Conservation (phyloP, 441 rosid species). For the Melastoma candidum region DNA sequence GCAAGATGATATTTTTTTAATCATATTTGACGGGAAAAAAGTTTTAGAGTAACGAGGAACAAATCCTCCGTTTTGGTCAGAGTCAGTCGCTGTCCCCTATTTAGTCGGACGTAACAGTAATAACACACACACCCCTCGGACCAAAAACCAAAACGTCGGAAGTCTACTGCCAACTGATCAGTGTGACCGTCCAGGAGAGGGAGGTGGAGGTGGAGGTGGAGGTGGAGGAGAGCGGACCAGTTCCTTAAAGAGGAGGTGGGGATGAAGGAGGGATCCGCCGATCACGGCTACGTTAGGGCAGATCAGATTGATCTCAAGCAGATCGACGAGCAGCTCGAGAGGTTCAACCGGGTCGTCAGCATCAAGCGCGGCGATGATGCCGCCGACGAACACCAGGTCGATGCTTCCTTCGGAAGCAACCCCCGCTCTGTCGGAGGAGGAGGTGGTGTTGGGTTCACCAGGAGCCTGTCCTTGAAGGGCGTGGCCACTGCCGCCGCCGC, state of each 20-base stretch:
- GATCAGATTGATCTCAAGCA: conserved; percentile 95
- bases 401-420: neutral
- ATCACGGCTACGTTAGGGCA: conserved; percentile 72
- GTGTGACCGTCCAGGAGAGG: neutral
- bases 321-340: conserved; percentile 86
- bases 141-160: too few species aligned
- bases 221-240: neutral
- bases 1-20: too few species aligned
- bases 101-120: too few species aligned
- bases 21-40: too few species aligned
- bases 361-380: conserved; percentile 21
- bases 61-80: too few species aligned
- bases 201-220: neutral
- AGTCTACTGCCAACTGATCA: too few species aligned
- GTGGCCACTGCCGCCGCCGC: conserved; percentile 2
- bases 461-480: conserved; percentile 1
- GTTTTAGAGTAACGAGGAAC: too few species aligned
- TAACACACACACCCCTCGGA: too few species aligned
- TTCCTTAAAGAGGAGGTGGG: neutral
- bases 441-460: conserved; percentile 4
- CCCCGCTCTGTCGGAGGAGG: neutral
- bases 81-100: too few species aligned
- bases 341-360: conserved; percentile 57
- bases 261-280: conserved; percentile 57
- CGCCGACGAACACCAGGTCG: neutral